Conservation (phyloP, 2,329 filamentous ascomycete genomes). For the Thielaviopsis punctulata region DNA sequence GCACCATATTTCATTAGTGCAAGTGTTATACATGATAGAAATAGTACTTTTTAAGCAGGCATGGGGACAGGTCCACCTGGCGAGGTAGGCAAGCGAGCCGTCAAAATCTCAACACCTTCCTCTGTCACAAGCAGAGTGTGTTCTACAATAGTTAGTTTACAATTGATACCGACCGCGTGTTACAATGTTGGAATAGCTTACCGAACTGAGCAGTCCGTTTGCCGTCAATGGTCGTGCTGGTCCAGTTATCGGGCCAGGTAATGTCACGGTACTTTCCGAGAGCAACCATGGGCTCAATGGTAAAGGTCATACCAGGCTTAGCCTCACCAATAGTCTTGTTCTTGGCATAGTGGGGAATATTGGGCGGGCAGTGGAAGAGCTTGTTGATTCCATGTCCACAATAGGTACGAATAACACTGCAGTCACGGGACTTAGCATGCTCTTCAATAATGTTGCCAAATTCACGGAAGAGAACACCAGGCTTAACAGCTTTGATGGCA, state of each 20-base stretch:
- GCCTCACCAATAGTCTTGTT: conserved; percentile 93
- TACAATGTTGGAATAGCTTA: conserved; percentile 25
- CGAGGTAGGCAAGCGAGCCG: conserved; percentile 53
- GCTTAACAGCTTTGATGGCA: conserved; percentile 82
- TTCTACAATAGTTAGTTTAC: conserved; percentile 27
- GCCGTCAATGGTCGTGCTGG: conserved; percentile 81
- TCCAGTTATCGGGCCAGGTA: conserved; percentile 99
- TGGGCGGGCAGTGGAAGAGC: conserved; percentile 84
- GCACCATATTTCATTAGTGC: neutral
- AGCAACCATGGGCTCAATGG: conserved; percentile 97
- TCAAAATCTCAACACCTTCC: conserved; percentile 65
- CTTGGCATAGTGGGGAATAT: conserved; percentile 93
- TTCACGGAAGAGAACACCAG: conserved; percentile 79
- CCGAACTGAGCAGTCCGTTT: conserved; percentile 84
- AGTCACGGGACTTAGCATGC: conserved; percentile 68
- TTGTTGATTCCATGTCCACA: conserved; percentile 92
- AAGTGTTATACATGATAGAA: neutral
- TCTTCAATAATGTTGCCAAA: conserved; percentile 94
- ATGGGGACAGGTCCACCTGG: conserved; percentile 56
- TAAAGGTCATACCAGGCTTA: conserved; percentile 96
- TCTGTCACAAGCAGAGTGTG: conserved; percentile 74
- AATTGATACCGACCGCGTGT: neutral
- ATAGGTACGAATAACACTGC: conserved; percentile 88
- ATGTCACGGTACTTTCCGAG: conserved; percentile 80
- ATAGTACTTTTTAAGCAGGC: conserved; percentile 20